Evolutionary conservation across 192 early-diverging fungal genomes (phyloP).

Genomic region (Coemansia sp.): DNA sequence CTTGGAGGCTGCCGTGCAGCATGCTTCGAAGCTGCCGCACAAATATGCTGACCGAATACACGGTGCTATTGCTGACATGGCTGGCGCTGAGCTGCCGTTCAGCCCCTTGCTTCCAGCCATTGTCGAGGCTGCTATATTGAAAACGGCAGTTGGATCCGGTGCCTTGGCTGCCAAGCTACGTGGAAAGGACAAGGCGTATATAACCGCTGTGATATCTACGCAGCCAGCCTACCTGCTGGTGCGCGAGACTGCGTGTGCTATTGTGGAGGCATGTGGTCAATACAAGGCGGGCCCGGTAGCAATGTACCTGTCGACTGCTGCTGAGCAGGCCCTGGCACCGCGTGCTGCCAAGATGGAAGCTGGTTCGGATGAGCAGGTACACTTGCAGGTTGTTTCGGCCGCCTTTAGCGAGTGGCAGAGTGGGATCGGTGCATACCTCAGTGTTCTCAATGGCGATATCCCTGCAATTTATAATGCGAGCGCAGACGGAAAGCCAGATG

Average conservation of each 20-base stretch:
- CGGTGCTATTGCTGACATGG: not conserved
- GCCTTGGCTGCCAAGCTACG: conserved; percentile 14
- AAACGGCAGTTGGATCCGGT: conserved; percentile 20
- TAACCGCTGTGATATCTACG: conserved; percentile 16
- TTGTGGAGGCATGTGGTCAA: conserved; percentile 17
- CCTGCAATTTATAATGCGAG: too few species aligned
- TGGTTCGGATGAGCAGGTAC: conserved; percentile 2
- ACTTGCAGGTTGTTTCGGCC: conserved; percentile 7
- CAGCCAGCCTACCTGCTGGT: conserved; percentile 11
- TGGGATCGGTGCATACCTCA: conserved; percentile 5
- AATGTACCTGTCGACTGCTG: conserved; percentile 10
- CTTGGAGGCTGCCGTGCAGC: conserved; percentile 27
- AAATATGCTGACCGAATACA: conserved; percentile 41
- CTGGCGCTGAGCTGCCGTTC: conserved; percentile 11
- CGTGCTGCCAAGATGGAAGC: conserved; percentile 18
- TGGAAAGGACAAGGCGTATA: not conserved
- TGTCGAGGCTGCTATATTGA: conserved; percentile 30
- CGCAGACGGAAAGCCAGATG: not conserved
- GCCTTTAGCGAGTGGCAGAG: conserved; percentile 9
- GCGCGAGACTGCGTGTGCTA: conserved; percentile 25
- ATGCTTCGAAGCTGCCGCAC: conserved; percentile 34
- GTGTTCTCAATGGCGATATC: too few species aligned
- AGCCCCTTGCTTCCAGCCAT: conserved; percentile 39
- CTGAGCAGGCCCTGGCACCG: conserved; percentile 14
- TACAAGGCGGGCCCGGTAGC: conserved; percentile 5